Evolutionary conservation across 2,329 filamentous ascomycete genomes (phyloP).

Genomic region (Celoporthe dispersa): DNA sequence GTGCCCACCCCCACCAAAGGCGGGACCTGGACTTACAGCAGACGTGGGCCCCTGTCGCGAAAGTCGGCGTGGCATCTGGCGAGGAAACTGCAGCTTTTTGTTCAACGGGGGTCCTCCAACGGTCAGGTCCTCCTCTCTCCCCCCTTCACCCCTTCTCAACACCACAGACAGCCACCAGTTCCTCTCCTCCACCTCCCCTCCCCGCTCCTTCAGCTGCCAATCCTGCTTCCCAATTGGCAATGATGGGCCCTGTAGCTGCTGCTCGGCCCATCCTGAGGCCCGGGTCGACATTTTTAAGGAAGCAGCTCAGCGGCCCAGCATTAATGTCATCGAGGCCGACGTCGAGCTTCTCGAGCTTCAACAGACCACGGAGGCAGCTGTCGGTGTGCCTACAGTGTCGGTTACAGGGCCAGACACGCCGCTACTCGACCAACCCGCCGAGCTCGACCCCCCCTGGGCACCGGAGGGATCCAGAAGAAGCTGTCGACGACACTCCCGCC

Average conservation of each 20-base stretch:
- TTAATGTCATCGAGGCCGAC: constrained; percentile 14
- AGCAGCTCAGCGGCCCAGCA: constrained; percentile 31
- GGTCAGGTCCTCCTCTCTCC: neutral
- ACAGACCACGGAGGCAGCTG: constrained; percentile 8
- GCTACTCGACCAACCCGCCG: constrained; percentile 39
- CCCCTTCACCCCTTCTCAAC: neutral
- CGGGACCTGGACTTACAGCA: neutral
- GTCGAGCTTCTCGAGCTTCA: constrained; percentile 15
- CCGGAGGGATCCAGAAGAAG: constrained; percentile 3
- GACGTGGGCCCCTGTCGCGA: constrained; percentile 11
- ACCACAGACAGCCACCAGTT: neutral
- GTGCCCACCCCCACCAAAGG: constrained; percentile 5
- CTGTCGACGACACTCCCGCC: neutral
- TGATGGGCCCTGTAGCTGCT: constrained; percentile 31
- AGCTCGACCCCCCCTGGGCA: constrained; percentile 22
- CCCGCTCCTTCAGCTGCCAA: constrained; percentile 6
- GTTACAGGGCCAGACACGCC: constrained; percentile 33
- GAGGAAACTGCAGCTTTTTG: constrained; percentile 2
- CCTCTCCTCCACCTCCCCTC: no score
- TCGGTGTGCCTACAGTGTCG: constrained; percentile 39
- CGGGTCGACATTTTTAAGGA: constrained; percentile 23
- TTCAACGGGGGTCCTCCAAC: neutral
- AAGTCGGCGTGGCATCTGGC: constrained; percentile 12
- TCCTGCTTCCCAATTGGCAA: constrained; percentile 20
- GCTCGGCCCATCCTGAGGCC: constrained; percentile 28